Percentiles rank a stretch among this genome's conserved stretches.
Evolutionary conservation across 2,329 filamentous ascomycete genomes (phyloP).

Genomic region (Scopulariopsis brevicaulis): DNA sequence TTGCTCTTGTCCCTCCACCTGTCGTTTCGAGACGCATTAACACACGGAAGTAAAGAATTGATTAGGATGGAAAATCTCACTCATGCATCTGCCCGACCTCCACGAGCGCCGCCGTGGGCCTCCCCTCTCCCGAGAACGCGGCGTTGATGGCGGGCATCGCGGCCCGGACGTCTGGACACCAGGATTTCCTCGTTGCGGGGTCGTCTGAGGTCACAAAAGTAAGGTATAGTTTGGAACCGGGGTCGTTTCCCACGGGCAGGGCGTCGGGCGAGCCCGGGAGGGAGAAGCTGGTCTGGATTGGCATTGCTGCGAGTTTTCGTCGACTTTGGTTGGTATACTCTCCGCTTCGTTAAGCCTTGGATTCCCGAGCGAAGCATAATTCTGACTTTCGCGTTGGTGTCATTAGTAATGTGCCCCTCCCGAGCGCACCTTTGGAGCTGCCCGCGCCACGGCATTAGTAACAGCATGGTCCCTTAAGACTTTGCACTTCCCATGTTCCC

Average conservation of each 20-base stretch:
- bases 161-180: conserved; percentile 26
- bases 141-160: conserved; percentile 19
- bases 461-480: no score
- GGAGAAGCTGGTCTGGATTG: background rate
- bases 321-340: no score
- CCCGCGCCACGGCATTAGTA: no score
- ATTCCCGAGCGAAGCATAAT: no score
- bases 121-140: conserved; percentile 15
- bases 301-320: background rate
- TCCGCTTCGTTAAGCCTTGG: no score
- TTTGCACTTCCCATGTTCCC: no score
- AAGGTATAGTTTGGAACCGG: conserved; percentile 13
- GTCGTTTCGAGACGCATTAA: background rate
- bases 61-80: conserved; percentile 14
- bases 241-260: background rate
- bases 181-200: conserved; percentile 20
- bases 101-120: conserved; percentile 16
- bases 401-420: no score
- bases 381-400: no score
- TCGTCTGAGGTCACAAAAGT: conserved; percentile 23
- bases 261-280: background rate
- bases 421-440: no score
- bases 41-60: background rate
- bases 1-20: conserved; percentile 23
- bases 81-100: conserved; percentile 21